Conservation (phyloP, 345 rosid genomes). For the Hibiscus tridactylites region DNA sequence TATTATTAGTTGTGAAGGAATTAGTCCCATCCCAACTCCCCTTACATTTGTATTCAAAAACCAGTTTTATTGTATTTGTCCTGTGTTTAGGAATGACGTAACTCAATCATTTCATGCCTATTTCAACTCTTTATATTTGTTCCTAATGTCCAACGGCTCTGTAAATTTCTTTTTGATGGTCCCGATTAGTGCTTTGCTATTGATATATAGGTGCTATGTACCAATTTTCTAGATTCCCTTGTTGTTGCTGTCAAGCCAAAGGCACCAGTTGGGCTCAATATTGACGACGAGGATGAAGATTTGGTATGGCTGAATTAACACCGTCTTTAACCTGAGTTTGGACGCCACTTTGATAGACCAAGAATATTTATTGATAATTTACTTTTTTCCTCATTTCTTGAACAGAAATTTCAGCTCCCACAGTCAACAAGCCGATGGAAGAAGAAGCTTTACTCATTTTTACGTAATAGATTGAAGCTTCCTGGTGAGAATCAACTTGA, state of each 20-base stretch:
- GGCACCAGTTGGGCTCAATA: slow-evolving; percentile 44
- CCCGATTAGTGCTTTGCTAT: neutral
- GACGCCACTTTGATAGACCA: neutral
- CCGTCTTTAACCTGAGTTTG: slow-evolving; percentile 4
- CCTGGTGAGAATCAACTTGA: slow-evolving; percentile 45
- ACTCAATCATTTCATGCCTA: neutral
- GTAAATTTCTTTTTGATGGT: neutral
- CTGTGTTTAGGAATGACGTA: neutral
- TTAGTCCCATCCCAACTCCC: neutral
- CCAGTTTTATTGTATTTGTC: neutral
- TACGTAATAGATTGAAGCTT: slow-evolving; percentile 60
- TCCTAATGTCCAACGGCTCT: neutral
- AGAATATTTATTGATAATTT: neutral
- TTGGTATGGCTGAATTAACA: slow-evolving; percentile 30
- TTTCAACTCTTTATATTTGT: neutral
- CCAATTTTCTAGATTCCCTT: slow-evolving; percentile 43
- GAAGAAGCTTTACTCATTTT: slow-evolving; percentile 55
- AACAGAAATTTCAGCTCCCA: slow-evolving; percentile 74
- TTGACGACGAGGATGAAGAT: slow-evolving; percentile 55
- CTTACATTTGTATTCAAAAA: neutral
- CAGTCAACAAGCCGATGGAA: slow-evolving; percentile 63
- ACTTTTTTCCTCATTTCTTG: slow-evolving; percentile 2
- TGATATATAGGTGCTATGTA: neutral
- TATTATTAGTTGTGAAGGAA: neutral
- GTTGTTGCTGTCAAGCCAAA: slow-evolving; percentile 76